phyloP scores from a whole-genome alignment of 768 basidiomycete genomes.

The Boletus reticuloceps region DNA sequence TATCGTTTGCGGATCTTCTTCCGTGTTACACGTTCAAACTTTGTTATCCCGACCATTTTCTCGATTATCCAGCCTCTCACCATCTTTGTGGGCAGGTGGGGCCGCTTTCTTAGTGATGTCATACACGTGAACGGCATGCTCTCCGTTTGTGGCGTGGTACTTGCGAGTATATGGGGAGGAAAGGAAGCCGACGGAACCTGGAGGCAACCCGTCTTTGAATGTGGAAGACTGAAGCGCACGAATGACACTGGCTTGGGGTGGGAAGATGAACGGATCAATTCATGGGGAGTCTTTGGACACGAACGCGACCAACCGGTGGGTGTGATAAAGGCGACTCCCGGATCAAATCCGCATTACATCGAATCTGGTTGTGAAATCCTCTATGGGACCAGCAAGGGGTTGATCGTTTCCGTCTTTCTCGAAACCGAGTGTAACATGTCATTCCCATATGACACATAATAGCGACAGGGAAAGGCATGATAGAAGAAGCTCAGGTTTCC shows the following conservation, averaged over 20 bases:
- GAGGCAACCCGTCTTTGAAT: not conserved
- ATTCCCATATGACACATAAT: no score
- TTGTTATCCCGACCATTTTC: not conserved
- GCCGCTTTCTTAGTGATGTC: not conserved
- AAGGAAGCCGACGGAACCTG: not conserved
- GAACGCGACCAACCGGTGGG: no score
- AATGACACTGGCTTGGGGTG: not conserved
- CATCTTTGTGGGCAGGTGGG: no score
- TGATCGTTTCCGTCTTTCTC: no score
- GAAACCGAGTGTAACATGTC: no score
- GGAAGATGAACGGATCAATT: not conserved
- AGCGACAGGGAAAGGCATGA: no score
- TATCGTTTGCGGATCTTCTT: not conserved
- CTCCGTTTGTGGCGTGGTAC: not conserved
- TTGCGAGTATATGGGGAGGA: conserved; percentile 8
- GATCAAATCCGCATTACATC: no score
- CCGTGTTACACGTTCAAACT: not conserved
- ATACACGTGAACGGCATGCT: conserved; percentile 8
- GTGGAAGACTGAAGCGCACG: not conserved
- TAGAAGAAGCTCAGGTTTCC: no score
- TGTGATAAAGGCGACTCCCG: no score
- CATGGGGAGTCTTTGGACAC: no score
- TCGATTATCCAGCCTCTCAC: not conserved
- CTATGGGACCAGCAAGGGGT: no score
- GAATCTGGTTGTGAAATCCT: no score